Evolutionary conservation across 1,139 yeast genomes (phyloP).

Genomic region (Suhomyces bolitotheri): DNA sequence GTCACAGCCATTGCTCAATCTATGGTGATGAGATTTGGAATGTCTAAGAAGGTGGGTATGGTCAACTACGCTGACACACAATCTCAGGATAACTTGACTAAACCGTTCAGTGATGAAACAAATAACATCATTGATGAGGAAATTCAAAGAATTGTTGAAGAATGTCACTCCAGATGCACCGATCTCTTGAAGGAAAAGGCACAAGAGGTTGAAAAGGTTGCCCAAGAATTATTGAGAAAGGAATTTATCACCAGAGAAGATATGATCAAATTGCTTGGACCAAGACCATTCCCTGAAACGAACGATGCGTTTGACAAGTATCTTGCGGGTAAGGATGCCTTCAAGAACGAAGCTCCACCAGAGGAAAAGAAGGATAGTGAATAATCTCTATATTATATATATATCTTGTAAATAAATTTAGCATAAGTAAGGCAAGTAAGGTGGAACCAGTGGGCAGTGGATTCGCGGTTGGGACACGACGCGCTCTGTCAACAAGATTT

Average conservation of each 20-base stretch:
- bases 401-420: constrained; percentile 10
- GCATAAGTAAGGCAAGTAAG: constrained; percentile 1
- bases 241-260: constrained; percentile 90
- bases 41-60: constrained; percentile 84
- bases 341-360: constrained; percentile 29
- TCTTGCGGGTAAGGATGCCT: constrained; percentile 46
- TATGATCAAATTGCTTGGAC: constrained; percentile 83
- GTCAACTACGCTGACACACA: constrained; percentile 60
- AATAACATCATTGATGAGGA: constrained; percentile 79
- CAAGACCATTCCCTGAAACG: constrained; percentile 85
- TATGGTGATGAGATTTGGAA: constrained; percentile 91
- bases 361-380: constrained; percentile 30
- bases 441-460: no score
- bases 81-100: constrained; percentile 68
- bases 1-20: constrained; percentile 93
- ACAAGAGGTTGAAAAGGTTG: constrained; percentile 78
- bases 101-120: constrained; percentile 90
- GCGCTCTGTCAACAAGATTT: constrained; percentile 5
- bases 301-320: constrained; percentile 95
- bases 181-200: constrained; percentile 67
- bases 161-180: constrained; percentile 72
- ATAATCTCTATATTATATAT: constrained; percentile 2
- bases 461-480: constrained; percentile 6
- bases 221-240: constrained; percentile 76
- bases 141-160: constrained; percentile 75